Conservation (phyloP, 208 protist species). For the Leishmania amazonensis region DNA sequence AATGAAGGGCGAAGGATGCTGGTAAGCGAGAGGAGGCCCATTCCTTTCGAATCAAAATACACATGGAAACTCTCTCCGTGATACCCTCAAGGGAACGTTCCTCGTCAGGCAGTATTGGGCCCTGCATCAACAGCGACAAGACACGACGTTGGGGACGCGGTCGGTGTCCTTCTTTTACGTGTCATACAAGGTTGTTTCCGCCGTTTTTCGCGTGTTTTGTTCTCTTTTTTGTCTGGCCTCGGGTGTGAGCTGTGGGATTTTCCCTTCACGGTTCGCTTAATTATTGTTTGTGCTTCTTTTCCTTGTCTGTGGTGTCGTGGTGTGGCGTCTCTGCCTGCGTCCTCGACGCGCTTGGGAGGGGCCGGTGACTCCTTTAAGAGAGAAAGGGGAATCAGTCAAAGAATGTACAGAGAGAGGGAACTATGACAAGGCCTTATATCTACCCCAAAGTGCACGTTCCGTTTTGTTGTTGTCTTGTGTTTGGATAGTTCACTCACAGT, state of each 20-base stretch:
- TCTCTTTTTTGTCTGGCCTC: no score
- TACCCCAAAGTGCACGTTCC: background rate
- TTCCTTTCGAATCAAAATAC: background rate
- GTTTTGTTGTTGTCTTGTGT: background rate
- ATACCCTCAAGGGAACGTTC: background rate
- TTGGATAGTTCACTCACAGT: background rate
- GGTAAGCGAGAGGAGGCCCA: background rate
- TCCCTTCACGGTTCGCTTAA: background rate
- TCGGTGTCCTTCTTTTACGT: background rate
- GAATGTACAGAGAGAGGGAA: background rate
- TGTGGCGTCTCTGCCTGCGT: background rate
- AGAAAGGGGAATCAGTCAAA: background rate
- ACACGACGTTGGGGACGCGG: background rate
- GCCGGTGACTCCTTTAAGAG: background rate
- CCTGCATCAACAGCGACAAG: background rate
- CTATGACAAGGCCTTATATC: background rate
- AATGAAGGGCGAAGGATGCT: background rate
- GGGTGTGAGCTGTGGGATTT: background rate
- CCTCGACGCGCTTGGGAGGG: background rate
- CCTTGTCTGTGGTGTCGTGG: background rate
- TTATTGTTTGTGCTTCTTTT: conserved; percentile 14
- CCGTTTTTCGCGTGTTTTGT: background rate
- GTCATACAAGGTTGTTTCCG: background rate
- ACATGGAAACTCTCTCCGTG: background rate
- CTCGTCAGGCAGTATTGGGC: background rate